Conservation (phyloP, 2,329 filamentous ascomycete genomes). For the Sordariomycetes sp. region DNA sequence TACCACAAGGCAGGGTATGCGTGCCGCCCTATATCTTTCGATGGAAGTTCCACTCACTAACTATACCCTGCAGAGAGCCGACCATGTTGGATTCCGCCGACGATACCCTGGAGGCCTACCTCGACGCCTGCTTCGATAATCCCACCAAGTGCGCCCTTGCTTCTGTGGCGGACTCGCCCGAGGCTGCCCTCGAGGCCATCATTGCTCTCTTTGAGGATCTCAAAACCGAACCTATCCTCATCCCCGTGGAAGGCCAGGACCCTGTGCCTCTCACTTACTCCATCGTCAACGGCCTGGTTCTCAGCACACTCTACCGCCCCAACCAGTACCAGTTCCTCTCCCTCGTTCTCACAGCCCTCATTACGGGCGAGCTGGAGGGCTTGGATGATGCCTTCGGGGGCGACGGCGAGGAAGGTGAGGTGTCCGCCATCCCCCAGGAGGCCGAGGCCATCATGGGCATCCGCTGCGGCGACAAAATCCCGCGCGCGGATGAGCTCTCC, state of each 20-base stretch:
- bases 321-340: slow-evolving; percentile 29
- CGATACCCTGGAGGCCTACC: slow-evolving; percentile 19
- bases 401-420: slow-evolving; percentile 2
- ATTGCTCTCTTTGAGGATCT: slow-evolving; percentile 27
- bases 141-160: slow-evolving; percentile 32
- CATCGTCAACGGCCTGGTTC: slow-evolving; percentile 30
- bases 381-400: slow-evolving; percentile 24
- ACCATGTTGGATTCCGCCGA: slow-evolving; percentile 38
- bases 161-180: slow-evolving; percentile 19
- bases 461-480: slow-evolving; percentile 21
- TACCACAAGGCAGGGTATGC: slow-evolving; percentile 9
- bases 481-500: slow-evolving; percentile 9
- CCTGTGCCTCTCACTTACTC: slow-evolving; percentile 40
- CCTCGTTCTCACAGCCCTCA: slow-evolving; percentile 27
- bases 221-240: slow-evolving; percentile 29
- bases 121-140: slow-evolving; percentile 35
- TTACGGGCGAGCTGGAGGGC: slow-evolving; percentile 29
- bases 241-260: slow-evolving; percentile 27
- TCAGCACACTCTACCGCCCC: slow-evolving; percentile 33
- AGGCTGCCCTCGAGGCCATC: slow-evolving; percentile 26
- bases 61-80: neutral
- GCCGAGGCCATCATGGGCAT: slow-evolving; percentile 32
- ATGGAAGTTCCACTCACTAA: neutral
- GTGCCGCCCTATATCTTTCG: neutral
- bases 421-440: slow-evolving; percentile 13